These are phyloP conservation scores for Peltaster fructicola DNA, from an alignment of 2,329 filamentous ascomycete species.

Conservation along the genomic window DNA sequence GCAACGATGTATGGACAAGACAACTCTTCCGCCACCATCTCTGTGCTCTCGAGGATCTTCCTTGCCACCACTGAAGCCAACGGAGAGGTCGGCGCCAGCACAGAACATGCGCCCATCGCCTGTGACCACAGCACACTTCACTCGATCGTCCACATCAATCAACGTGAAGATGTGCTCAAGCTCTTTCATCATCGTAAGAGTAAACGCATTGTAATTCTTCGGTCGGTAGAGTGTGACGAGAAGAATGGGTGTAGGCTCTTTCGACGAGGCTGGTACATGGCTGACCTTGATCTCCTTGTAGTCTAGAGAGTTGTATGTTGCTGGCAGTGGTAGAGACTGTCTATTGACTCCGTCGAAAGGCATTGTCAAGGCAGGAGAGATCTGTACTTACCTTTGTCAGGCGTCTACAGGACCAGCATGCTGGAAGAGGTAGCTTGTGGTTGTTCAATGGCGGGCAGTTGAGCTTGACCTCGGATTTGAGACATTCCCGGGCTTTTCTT, in stretches of 20 bases:
- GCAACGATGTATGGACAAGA: slow-evolving; percentile 38
- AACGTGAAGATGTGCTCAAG: slow-evolving; percentile 36
- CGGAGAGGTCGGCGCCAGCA: slow-evolving; percentile 38
- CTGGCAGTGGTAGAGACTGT: slow-evolving; percentile 9
- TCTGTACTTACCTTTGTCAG: too few species aligned
- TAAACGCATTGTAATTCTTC: slow-evolving; percentile 51
- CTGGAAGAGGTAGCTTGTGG: too few species aligned
- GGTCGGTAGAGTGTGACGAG: slow-evolving; percentile 49
- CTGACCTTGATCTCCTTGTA: slow-evolving; percentile 25
- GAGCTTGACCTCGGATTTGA: too few species aligned
- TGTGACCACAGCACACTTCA: slow-evolving; percentile 37
- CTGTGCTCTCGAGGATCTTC: slow-evolving; percentile 32
- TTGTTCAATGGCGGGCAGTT: too few species aligned
- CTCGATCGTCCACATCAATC: slow-evolving; percentile 36
- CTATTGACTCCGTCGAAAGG: too few species aligned
- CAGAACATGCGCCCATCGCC: slow-evolving; percentile 33
- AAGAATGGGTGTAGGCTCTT: slow-evolving; percentile 42
- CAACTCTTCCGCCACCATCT: slow-evolving; percentile 32
- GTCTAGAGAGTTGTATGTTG: slow-evolving; percentile 23
- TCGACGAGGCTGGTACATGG: slow-evolving; percentile 27
- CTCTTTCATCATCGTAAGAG: slow-evolving; percentile 42
- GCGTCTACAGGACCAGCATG: too few species aligned
- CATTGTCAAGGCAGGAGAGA: too few species aligned
- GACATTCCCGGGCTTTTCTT: too few species aligned
- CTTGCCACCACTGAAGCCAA: slow-evolving; percentile 28